These are phyloP conservation scores for Corinectria fuckeliana DNA, from an alignment of 2,329 filamentous ascomycete species.

Conservation along the genomic window DNA sequence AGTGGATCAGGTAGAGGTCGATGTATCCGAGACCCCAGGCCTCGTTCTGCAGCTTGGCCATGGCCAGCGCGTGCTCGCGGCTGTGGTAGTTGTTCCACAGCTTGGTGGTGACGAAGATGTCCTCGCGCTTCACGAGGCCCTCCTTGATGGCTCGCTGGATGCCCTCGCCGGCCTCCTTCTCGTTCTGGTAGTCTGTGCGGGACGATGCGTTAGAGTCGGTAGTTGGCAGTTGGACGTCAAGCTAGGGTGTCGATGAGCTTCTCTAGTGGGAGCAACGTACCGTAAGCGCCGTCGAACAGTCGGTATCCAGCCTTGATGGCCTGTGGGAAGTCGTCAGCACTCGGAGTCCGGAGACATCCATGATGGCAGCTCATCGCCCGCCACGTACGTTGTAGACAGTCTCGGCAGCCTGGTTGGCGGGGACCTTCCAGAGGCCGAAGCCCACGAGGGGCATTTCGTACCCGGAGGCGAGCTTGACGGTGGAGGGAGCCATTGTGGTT, in stretches of 20 bases:
- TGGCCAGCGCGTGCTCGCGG: constrained; percentile 73
- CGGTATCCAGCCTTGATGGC: constrained; percentile 61
- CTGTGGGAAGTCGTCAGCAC: constrained; percentile 20
- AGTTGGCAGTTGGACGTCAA: neutral
- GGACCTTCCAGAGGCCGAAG: constrained; percentile 75
- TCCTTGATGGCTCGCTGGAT: constrained; percentile 63
- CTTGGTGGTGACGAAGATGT: constrained; percentile 89
- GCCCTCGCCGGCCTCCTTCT: constrained; percentile 69
- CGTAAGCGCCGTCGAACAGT: constrained; percentile 58
- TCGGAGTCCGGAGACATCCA: neutral
- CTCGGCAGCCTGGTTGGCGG: constrained; percentile 50
- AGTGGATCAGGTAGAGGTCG: constrained; percentile 84
- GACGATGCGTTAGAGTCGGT: neutral
- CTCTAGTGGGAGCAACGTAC: constrained; percentile 4
- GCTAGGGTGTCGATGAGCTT: neutral
- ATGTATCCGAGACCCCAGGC: constrained; percentile 87
- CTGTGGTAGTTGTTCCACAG: constrained; percentile 92
- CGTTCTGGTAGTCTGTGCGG: constrained; percentile 62
- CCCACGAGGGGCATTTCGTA: constrained; percentile 52
- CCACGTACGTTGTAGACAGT: constrained; percentile 64
- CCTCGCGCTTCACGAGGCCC: constrained; percentile 71
- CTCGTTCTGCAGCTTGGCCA: constrained; percentile 74
- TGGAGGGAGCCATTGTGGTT: constrained; percentile 26
- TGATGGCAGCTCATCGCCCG: neutral
- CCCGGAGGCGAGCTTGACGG: constrained; percentile 34